Evolutionary conservation across 1,139 yeast genomes (phyloP), one percentile per base, ranked within the genome.

Genomic region (Nadsonia starkeyi-henricii): DNA sequence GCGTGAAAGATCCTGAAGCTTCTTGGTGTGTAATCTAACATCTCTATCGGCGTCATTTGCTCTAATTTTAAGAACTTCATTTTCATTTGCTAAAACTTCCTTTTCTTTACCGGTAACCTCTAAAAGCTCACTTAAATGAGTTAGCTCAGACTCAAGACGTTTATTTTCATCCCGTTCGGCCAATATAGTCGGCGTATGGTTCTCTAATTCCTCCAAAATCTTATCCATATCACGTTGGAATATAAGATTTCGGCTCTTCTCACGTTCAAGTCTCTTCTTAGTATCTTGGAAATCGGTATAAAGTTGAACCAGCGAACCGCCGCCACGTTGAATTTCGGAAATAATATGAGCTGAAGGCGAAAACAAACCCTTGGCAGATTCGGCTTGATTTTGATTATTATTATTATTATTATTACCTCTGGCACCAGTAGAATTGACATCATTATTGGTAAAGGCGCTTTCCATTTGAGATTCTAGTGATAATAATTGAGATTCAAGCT

Each of bases 101-200:
- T 70, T 67, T 18, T 73, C 78, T 43, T 69, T 74, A 2, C 69
- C 63, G 12, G 72, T 59, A 28, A 63, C 62, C 51, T 77, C 80
- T 21, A 78, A 57, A 43, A 72, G 58, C 53, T 67, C 72, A 57
- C 73, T 73, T 57, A 68, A 67, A 57, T 72, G 79, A 59, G 69
- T 74, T 64, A 79, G 63, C 52, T 77, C 79, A 4, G 58, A 57
- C 57, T 78, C 80, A 42, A 77, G 58, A 17, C 70, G 62, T 12
- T 64, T 59, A 39, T 75, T 73, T 51, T 74, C 77, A 49, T 73
- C 77, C 49, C 72, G 79, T 61, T 78, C 85, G 53, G 78, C 82
- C 65, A 83, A 75, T 47, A 89, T 73, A 1, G 81, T 70, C 0
- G 97, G 97, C 49, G 86, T 81, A 57, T 84, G 81, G 23, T 77